Conservation (phyloP, 2,329 filamentous ascomycete species). For the Penicillium sp. region DNA sequence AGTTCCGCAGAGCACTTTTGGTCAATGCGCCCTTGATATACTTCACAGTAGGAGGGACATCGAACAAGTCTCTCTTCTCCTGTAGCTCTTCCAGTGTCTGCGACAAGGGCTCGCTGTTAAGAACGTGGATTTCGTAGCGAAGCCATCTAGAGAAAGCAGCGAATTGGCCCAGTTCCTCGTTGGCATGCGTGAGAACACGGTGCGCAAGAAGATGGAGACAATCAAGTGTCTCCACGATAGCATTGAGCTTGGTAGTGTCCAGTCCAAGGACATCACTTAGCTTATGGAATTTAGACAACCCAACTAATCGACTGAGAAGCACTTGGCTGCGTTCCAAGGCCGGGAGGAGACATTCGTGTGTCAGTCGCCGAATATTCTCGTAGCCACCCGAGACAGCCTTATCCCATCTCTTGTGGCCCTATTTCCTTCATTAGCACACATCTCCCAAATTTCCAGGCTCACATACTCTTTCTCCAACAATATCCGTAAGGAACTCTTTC, state of each 20-base stretch:
- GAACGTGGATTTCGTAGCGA: constrained; percentile 74
- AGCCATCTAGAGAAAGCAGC: constrained; percentile 78
- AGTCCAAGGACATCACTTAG: constrained; percentile 65
- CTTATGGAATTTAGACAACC: constrained; percentile 77
- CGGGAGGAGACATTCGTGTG: constrained; percentile 85
- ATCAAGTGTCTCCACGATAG: constrained; percentile 64
- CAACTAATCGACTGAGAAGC: constrained; percentile 76
- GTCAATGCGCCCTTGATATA: constrained; percentile 74
- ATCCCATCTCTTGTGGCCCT: constrained; percentile 95
- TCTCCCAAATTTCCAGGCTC: neutral
- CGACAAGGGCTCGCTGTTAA: constrained; percentile 61
- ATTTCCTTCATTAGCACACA: constrained; percentile 5
- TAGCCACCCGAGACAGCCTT: constrained; percentile 77
- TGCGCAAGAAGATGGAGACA: constrained; percentile 74
- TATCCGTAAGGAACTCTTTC: constrained; percentile 84
- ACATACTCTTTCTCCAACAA: constrained; percentile 71
- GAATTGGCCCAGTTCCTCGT: constrained; percentile 77
- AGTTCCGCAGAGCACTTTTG: constrained; percentile 62
- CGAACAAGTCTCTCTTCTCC: constrained; percentile 73
- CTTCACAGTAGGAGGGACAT: constrained; percentile 67
- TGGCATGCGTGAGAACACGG: constrained; percentile 66
- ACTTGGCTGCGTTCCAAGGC: constrained; percentile 79
- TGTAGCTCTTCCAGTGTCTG: constrained; percentile 65
- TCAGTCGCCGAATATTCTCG: constrained; percentile 69
- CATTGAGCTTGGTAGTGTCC: constrained; percentile 59